Base-by-base conservation (phyloP, 169 alveolate species). In the Cytauxzoon felis region DNA sequence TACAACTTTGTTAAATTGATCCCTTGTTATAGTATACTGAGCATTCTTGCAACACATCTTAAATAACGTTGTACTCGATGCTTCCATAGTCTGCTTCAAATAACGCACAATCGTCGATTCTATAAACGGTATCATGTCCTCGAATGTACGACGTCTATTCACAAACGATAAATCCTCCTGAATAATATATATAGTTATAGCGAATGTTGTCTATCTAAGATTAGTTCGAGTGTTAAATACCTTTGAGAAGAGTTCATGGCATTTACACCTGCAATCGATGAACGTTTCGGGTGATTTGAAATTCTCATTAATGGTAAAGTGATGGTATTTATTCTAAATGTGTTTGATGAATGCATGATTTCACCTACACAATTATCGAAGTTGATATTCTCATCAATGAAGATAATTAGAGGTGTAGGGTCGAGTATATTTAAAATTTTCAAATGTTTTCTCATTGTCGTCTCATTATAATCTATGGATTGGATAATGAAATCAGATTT, bases 51-150 rank as follows among this genome's bases (percentile, higher is more conserved):
- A 40, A 60, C 69, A 71, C 33, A 57, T 47, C 60, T 61, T 71
- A 56, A 71, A 71, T 13, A 71, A 52, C 24, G 73, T 61, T 16
- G 76, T 4, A 5, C 72, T 32, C 5, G 64, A 29, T 47, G 65
- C 76, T 42, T 50, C 66, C 38, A 71, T 65, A 18, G 50, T 59
- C 29, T 26, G 58, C 61, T 71, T 71, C 29, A 71, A 50, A 52
- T 71, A 65, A 24, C 65, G 16, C 19, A 71, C 75, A 3, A 71
- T 71, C n/a, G 82, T 60, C n/a, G 82, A 64, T 53, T 71, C 82
- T 11, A 71, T 36, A 16, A 40, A 33, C 27, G 75, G 75, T 7
- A 58, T 32, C 16, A 61, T 8, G 50, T 71, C 82, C 48, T 71
- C 82, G 21, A 52, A 9, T 6, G 66, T 0, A 23, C 8, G 3